phyloP scores from a whole-genome alignment of 345 rosid species.

The Hirschfeldia incana region DNA sequence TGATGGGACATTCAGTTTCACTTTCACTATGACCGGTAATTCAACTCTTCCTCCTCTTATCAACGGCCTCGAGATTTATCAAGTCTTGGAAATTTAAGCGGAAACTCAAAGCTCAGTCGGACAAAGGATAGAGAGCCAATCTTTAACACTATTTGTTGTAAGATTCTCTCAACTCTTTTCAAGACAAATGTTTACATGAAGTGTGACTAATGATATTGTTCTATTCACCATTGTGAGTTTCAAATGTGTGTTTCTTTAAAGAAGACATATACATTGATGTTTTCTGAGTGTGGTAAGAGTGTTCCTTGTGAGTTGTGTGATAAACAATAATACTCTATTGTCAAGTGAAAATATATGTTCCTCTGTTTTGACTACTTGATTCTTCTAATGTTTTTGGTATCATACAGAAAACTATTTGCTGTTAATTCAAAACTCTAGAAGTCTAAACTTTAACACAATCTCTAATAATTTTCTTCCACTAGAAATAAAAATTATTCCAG shows the following conservation, averaged over 20 bases:
- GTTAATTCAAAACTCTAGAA: background rate
- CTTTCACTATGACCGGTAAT: conserved; percentile 6
- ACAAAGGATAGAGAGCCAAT: too few species aligned
- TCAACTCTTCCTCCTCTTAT: conserved; percentile 36
- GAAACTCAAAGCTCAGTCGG: background rate
- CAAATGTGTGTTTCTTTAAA: background rate
- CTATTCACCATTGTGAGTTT: background rate
- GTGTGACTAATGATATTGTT: background rate
- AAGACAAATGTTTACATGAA: background rate
- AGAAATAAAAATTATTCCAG: conserved; percentile 7
- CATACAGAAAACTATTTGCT: too few species aligned
- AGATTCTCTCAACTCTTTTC: too few species aligned
- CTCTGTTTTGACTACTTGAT: too few species aligned
- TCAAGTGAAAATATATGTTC: background rate
- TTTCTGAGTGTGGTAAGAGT: background rate
- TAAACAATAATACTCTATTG: background rate
- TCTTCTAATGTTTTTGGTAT: too few species aligned
- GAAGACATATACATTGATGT: background rate
- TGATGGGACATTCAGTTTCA: background rate
- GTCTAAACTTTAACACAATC: background rate
- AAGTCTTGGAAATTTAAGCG: conserved; percentile 25
- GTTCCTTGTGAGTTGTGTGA: background rate
- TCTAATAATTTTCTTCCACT: background rate
- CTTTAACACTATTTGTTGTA: too few species aligned
- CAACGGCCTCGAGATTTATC: conserved; percentile 36